Evolutionary conservation across 2,329 filamentous ascomycete species (phyloP).

Genomic region (Fusarium sulawesiense): DNA sequence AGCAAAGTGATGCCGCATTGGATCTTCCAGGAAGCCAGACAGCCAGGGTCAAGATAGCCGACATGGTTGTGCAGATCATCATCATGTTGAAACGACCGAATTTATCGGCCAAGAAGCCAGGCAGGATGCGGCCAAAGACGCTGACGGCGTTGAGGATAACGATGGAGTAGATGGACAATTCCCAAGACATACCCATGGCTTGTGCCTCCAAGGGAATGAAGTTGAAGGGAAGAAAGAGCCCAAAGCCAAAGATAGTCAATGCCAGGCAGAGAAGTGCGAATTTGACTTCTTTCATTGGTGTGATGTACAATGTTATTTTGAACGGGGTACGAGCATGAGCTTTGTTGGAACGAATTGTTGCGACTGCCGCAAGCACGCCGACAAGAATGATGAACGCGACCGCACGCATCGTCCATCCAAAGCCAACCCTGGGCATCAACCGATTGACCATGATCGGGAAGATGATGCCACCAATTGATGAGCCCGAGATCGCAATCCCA

Average conservation of each 20-base stretch:
- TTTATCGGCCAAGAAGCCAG: neutral
- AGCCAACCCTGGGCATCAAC: neutral
- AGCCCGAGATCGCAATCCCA: neutral
- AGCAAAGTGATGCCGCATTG: neutral
- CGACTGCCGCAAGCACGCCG: neutral
- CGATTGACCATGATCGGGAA: neutral
- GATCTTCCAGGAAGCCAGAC: neutral
- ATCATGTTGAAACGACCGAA: neutral
- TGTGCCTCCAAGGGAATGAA: neutral
- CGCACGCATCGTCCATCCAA: neutral
- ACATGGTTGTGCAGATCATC: neutral
- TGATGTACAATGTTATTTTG: accelerated
- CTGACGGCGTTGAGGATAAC: neutral
- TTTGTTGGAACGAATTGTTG: neutral
- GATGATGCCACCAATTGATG: neutral
- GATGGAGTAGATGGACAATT: neutral
- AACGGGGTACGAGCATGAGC: neutral
- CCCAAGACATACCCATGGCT: neutral
- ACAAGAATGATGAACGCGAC: neutral
- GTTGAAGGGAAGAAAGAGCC: neutral
- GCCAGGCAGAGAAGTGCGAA: neutral
- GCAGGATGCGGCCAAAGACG: neutral
- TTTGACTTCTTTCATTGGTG: accelerated
- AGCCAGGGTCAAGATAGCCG: neutral
- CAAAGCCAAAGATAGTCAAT: neutral